These are phyloP conservation scores for Achaetomiella virescens DNA, from an alignment of 495 filamentous ascomycete genomes.

Conservation along the genomic window DNA sequence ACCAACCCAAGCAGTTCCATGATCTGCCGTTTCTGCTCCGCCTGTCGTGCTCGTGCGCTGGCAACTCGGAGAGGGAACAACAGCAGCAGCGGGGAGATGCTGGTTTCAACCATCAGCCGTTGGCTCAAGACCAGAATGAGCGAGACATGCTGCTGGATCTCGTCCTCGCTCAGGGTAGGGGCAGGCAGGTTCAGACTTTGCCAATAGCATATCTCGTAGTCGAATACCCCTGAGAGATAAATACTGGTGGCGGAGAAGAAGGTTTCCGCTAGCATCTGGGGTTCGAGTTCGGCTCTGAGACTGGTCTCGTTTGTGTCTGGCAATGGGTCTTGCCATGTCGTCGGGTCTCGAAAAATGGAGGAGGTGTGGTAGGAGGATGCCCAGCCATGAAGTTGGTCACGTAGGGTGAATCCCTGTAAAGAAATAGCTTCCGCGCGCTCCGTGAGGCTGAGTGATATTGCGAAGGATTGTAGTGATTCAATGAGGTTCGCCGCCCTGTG, in stretches of 20 bases:
- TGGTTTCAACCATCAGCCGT: not conserved
- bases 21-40: not conserved
- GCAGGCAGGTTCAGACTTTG: not conserved
- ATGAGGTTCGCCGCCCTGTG: not conserved
- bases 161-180: not conserved
- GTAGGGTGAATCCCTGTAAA: not conserved
- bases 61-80: not conserved
- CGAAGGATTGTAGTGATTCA: not conserved
- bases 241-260: constrained; percentile 2
- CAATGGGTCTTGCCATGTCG: not conserved
- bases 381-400: not conserved
- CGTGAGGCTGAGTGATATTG: no score
- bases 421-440: not conserved
- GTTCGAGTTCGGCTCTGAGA: no score
- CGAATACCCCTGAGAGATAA: not conserved
- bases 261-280: not conserved
- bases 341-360: not conserved
- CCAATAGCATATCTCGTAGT: not conserved
- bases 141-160: not conserved
- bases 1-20: not conserved
- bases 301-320: not conserved
- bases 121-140: not conserved
- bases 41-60: not conserved
- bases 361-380: not conserved
- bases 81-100: not conserved